Conservation (phyloP, 148 eudicot genomes). For the Chenopodium quinoa region DNA sequence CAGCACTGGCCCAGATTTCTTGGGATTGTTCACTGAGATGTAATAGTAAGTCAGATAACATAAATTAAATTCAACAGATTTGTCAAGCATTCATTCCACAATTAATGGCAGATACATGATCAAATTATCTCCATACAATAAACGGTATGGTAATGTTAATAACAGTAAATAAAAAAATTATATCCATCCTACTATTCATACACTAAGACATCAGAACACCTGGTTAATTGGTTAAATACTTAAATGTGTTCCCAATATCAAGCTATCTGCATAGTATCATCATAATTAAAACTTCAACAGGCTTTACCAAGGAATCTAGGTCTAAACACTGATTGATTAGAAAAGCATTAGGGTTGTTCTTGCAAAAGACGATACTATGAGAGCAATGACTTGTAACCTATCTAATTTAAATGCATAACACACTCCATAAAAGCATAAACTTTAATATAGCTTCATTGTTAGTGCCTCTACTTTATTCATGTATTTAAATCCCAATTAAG, state of each 20-base stretch:
- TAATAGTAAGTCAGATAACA: slow-evolving; percentile 6
- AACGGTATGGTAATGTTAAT: not conserved
- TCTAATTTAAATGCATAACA: not conserved
- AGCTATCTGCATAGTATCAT: not conserved
- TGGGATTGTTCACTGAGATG: slow-evolving; percentile 90
- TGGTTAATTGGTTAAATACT: too few relatives aligned
- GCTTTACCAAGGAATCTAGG: not conserved
- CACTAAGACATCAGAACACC: not conserved
- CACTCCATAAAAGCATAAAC: not conserved
- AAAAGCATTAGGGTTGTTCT: not conserved
- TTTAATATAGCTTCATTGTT: not conserved
- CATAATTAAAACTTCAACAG: not conserved
- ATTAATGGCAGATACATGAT: not conserved
- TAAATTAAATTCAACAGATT: not conserved
- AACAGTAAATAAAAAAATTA: not conserved
- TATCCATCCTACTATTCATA: not conserved
- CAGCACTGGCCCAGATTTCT: slow-evolving; percentile 82
- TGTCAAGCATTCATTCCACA: not conserved
- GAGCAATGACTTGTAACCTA: not conserved
- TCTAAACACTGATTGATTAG: not conserved
- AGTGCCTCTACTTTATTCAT: not conserved
- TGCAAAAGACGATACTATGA: not conserved
- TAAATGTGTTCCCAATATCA: not conserved
- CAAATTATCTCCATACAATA: not conserved
- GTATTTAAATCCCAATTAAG: too few relatives aligned